phyloP scores from a whole-genome alignment of 2,329 filamentous ascomycete species.

The Hymenotorrendiella dingleyae region DNA sequence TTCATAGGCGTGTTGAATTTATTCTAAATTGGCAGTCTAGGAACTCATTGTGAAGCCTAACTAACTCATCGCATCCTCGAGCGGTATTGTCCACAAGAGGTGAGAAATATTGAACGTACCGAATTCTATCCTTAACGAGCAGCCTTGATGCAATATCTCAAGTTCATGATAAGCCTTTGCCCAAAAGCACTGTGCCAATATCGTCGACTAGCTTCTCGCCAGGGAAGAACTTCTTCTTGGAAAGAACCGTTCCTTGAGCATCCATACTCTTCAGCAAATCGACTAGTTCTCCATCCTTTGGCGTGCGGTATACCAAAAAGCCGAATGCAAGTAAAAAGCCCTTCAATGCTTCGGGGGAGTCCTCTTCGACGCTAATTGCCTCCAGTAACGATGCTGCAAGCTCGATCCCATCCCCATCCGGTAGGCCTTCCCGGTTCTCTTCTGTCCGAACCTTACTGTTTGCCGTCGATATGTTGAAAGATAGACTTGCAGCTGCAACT shows the following conservation, averaged over 20 bases:
- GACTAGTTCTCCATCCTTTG: conserved; percentile 66
- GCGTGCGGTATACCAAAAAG: conserved; percentile 65
- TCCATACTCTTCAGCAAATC: conserved; percentile 77
- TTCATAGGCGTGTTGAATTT: background rate
- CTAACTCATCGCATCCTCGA: no score
- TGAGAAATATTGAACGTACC: background rate
- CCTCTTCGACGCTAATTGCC: conserved; percentile 53
- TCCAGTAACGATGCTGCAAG: conserved; percentile 76
- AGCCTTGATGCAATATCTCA: background rate
- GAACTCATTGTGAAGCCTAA: background rate
- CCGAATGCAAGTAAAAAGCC: conserved; percentile 74
- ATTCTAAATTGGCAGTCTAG: background rate
- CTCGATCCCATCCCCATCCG: conserved; percentile 71
- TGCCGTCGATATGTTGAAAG: conserved; percentile 73
- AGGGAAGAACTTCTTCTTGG: conserved; percentile 51
- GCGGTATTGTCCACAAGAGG: no score
- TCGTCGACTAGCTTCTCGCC: conserved; percentile 51
- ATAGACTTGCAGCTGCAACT: conserved; percentile 73
- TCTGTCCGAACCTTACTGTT: conserved; percentile 61
- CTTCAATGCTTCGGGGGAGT: conserved; percentile 66
- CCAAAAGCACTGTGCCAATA: conserved; percentile 39
- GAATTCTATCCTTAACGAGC: background rate
- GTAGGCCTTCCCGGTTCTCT: conserved; percentile 50
- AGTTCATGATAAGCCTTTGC: conserved; percentile 26
- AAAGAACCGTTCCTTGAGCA: conserved; percentile 56